These are phyloP conservation scores for Arthroderma sp. DNA, from an alignment of 2,329 filamentous ascomycete species.

Conservation along the genomic window DNA sequence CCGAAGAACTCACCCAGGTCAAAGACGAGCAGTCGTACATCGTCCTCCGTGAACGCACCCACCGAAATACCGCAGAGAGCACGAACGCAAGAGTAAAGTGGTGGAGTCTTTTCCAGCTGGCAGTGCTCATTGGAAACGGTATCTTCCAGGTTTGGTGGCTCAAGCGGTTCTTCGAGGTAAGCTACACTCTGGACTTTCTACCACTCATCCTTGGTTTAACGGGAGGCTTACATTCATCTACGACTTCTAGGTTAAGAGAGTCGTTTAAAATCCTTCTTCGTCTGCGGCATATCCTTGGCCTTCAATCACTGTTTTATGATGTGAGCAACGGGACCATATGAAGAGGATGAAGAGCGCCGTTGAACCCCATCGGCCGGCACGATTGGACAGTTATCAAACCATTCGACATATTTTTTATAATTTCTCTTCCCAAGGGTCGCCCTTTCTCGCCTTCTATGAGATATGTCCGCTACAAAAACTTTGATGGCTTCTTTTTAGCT, in stretches of 20 bases:
- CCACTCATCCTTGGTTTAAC: not conserved
- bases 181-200: conserved; percentile 16
- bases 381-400: not conserved
- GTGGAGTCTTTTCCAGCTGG: conserved; percentile 97
- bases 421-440: not conserved
- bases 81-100: conserved; percentile 96
- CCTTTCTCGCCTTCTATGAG: not conserved
- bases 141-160: conserved; percentile 99
- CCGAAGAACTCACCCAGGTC: conserved; percentile 77
- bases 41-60: conserved; percentile 82
- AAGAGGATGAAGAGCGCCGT: not conserved
- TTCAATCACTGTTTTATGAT: not conserved
- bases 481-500: not conserved
- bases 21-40: conserved; percentile 99
- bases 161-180: conserved; percentile 89
- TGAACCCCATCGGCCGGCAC: not conserved
- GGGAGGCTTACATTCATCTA: conserved; percentile 10
- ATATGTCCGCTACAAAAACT: not conserved
- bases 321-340: not conserved
- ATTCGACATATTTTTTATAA: not conserved
- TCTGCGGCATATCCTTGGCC: not conserved
- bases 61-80: conserved; percentile 97
- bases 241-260: conserved; percentile 34
- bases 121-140: conserved; percentile 77
- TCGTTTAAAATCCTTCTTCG: conserved; percentile 27